Percentiles rank a stretch among this genome's conserved stretches.
Conservation (phyloP, 1,284 basidiomycete species). For the Amylostereum chailletii region DNA sequence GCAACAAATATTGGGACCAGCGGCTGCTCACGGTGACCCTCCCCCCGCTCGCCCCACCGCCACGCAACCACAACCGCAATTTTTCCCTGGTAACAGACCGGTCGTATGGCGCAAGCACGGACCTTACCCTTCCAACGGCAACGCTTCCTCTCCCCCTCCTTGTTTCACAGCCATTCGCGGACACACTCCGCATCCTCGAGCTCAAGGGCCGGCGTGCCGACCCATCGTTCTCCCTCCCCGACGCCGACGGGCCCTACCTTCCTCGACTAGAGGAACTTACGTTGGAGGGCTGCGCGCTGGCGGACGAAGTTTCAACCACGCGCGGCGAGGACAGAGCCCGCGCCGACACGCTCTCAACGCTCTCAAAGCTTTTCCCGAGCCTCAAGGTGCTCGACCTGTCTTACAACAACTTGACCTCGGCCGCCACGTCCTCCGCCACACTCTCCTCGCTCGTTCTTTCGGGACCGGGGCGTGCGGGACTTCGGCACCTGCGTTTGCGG, state of each 20-base stretch:
- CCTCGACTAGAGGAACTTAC: constrained; percentile 62
- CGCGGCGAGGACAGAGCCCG: constrained; percentile 24
- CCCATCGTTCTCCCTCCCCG: constrained; percentile 47
- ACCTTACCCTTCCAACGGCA: constrained; percentile 54
- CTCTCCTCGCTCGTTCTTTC: constrained; percentile 41
- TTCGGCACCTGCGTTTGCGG: constrained; percentile 54
- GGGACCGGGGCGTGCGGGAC: constrained; percentile 31
- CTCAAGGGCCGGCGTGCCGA: constrained; percentile 62
- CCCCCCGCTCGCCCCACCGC: constrained; percentile 50
- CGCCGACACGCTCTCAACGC: constrained; percentile 45
- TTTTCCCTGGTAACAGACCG: constrained; percentile 40
- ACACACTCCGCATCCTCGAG: constrained; percentile 48
- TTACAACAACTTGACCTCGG: constrained; percentile 57
- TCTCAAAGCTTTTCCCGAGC: constrained; percentile 60
- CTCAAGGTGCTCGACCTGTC: constrained; percentile 60
- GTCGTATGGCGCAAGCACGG: constrained; percentile 23
- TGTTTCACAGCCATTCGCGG: constrained; percentile 48
- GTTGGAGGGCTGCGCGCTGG: constrained; percentile 61
- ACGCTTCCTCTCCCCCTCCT: constrained; percentile 60
- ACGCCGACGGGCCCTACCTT: constrained; percentile 32
- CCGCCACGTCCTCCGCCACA: constrained; percentile 35
- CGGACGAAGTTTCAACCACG: constrained; percentile 42
- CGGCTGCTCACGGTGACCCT: constrained; percentile 50
- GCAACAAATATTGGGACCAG: constrained; percentile 50
- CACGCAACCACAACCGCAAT: constrained; percentile 41